Evolutionary conservation across 768 basidiomycete genomes (phyloP).

Genomic region (Dacryopinax spathularia): DNA sequence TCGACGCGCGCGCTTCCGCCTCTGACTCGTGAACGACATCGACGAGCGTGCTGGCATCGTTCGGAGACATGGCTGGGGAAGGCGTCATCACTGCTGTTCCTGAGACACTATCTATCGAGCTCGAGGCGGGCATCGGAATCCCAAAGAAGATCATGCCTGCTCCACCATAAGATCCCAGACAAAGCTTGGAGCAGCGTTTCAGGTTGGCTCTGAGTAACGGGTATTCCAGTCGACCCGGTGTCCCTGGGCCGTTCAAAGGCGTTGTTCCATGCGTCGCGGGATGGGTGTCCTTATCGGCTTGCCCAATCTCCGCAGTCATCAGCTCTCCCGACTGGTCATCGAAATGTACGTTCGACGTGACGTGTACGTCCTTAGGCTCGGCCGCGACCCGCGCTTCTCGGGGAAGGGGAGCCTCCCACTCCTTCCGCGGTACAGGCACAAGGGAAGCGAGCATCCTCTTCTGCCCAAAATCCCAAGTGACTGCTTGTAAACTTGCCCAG

Average conservation of each 20-base stretch:
- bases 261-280: background rate
- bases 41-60: conserved; percentile 34
- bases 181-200: conserved; percentile 69
- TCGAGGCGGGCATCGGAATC: conserved; percentile 26
- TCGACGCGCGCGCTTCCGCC: conserved; percentile 28
- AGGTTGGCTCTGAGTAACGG: conserved; percentile 43
- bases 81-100: background rate
- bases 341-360: conserved; percentile 58
- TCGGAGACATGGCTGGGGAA: background rate
- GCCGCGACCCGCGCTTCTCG: background rate
- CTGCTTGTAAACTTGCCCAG: conserved; percentile 68
- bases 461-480: conserved; percentile 72
- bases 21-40: conserved; percentile 58
- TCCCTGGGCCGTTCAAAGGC: background rate
- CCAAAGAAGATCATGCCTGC: conserved; percentile 72
- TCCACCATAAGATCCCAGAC: conserved; percentile 73
- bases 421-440: conserved; percentile 39
- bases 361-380: conserved; percentile 31
- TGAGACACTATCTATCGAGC: background rate
- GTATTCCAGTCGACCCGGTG: background rate
- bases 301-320: conserved; percentile 69
- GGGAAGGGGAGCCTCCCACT: conserved; percentile 12
- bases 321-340: conserved; percentile 52
- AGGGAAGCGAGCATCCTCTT: conserved; percentile 50
- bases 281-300: conserved; percentile 19